These are phyloP conservation scores for Clarireedia homoeocarpa DNA, from an alignment of 2,329 filamentous ascomycete genomes.

Conservation along the genomic window DNA sequence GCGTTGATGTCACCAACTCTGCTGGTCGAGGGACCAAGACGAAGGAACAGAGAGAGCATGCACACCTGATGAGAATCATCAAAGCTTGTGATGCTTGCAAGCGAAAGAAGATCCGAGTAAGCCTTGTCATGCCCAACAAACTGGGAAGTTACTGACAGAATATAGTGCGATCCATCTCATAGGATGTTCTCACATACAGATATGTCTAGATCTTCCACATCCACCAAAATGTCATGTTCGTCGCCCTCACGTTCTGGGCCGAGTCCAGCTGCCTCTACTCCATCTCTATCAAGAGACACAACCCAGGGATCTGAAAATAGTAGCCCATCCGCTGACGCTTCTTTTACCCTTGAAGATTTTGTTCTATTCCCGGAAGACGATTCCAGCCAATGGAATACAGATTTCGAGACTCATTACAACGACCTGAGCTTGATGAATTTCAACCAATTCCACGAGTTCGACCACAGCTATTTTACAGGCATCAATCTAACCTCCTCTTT, in stretches of 20 bases:
- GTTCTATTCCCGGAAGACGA: conserved; percentile 25
- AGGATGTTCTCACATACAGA: conserved; percentile 17
- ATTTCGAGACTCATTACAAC: conserved; percentile 14
- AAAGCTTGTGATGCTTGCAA: conserved; percentile 58
- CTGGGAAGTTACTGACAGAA: conserved; percentile 3
- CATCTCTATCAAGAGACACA: conserved; percentile 10
- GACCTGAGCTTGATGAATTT: conserved; percentile 23
- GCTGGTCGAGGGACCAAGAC: conserved; percentile 57
- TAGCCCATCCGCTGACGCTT: conserved; percentile 9
- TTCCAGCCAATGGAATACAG: conserved; percentile 14
- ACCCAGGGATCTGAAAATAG: conserved; percentile 13
- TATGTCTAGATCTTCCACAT: conserved; percentile 20
- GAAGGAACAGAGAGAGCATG: conserved; percentile 60
- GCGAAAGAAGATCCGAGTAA: conserved; percentile 50
- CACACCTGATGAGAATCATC: conserved; percentile 58
- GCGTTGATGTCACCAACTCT: conserved; percentile 53
- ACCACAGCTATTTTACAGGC: neutral
- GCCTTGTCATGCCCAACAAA: neutral
- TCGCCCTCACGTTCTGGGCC: conserved; percentile 11
- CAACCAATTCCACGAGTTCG: conserved; percentile 14
- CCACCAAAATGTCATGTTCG: conserved; percentile 14
- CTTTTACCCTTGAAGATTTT: conserved; percentile 25
- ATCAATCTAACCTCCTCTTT: conserved; percentile 7
- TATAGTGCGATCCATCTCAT: conserved; percentile 28
- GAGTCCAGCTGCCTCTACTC: conserved; percentile 12